These are phyloP conservation scores for Trichoderma sp. DNA, from an alignment of 2,329 filamentous ascomycete genomes.

Conservation along the genomic window DNA sequence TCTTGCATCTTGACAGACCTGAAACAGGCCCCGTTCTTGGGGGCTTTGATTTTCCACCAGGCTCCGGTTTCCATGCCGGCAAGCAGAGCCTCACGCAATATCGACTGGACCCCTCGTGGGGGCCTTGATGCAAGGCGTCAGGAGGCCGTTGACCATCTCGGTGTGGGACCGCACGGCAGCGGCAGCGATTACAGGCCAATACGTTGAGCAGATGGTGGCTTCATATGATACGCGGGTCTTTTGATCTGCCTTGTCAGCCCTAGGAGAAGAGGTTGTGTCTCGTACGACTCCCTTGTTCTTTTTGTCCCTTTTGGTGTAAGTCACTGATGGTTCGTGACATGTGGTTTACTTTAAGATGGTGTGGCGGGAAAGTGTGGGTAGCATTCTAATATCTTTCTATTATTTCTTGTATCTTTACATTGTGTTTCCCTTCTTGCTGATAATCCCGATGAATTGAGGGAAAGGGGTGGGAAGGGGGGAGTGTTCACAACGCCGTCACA, in stretches of 20 bases:
- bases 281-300: neutral
- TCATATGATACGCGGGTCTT: neutral
- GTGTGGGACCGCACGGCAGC: neutral
- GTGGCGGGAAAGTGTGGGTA: neutral
- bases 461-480: neutral
- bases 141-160: neutral
- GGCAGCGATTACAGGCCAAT: neutral
- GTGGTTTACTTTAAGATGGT: neutral
- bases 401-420: neutral
- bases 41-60: neutral
- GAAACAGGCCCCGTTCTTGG: neutral
- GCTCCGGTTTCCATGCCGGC: neutral
- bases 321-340: neutral
- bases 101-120: neutral
- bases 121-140: neutral
- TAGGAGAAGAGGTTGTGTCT: neutral
- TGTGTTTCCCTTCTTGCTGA: neutral
- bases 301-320: neutral
- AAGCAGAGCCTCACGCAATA: neutral
- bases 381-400: neutral
- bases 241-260: slow-evolving; percentile 12
- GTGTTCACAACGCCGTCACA: neutral
- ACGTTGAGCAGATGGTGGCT: neutral
- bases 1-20: neutral
- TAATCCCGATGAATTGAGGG: neutral